Evolutionary conservation across 176 grass and related monocot genomes (phyloP).

Genomic region (Themeda triandra): DNA sequence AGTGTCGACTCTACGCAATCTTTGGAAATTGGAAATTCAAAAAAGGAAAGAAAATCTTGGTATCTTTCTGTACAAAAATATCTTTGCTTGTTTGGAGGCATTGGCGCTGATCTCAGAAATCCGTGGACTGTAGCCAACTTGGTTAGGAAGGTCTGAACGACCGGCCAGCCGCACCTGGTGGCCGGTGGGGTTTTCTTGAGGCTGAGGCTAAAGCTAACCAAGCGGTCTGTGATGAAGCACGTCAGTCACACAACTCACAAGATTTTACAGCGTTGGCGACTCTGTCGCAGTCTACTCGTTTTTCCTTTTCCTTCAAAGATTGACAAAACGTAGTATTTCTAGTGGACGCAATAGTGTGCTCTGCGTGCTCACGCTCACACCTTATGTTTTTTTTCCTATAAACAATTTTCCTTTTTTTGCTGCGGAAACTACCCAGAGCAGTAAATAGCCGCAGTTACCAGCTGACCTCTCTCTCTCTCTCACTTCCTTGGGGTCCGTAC

Average conservation of each 20-base stretch:
- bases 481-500: not conserved
- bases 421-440: not conserved
- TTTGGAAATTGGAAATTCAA: not conserved
- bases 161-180: not conserved
- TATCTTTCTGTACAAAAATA: not conserved
- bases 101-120: not conserved
- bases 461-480: not conserved
- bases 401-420: not conserved
- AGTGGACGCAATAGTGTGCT: not conserved
- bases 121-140: not conserved
- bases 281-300: too few species aligned
- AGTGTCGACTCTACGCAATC: not conserved
- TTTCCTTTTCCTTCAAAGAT: too few species aligned
- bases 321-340: not conserved
- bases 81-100: not conserved
- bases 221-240: conserved; percentile 28
- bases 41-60: not conserved
- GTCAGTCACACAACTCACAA: not conserved
- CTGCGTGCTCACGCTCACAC: not conserved
- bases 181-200: not conserved
- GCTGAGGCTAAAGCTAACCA: not conserved
- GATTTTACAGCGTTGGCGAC: not conserved
- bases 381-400: not conserved
- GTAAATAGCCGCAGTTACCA: not conserved
- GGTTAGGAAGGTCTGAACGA: not conserved